Evolutionary conservation across 2,329 filamentous ascomycete species (phyloP).

Genomic region (Aureobasidium sp.): DNA sequence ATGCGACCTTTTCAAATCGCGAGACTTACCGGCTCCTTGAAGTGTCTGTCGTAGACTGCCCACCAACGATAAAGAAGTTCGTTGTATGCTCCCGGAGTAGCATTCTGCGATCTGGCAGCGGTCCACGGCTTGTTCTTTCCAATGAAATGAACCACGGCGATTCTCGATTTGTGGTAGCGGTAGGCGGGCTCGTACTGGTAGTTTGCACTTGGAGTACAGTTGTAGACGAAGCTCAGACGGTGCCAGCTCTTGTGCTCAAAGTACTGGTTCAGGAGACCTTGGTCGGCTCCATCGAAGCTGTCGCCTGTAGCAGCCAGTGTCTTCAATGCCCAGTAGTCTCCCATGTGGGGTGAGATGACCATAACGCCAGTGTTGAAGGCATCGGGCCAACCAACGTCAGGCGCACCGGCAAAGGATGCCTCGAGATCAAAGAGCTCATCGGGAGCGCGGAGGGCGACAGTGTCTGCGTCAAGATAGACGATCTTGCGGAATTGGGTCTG

Average conservation of each 20-base stretch:
- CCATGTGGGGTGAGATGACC: slow-evolving; percentile 77
- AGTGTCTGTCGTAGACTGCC: slow-evolving; percentile 86
- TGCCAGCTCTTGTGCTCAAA: slow-evolving; percentile 71
- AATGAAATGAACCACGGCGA: slow-evolving; percentile 92
- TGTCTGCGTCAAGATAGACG: slow-evolving; percentile 89
- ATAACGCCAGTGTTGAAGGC: slow-evolving; percentile 98
- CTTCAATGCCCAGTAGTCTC: slow-evolving; percentile 76
- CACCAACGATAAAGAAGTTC: slow-evolving; percentile 87
- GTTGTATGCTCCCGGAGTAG: slow-evolving; percentile 58
- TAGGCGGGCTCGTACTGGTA: slow-evolving; percentile 98
- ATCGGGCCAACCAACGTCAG: slow-evolving; percentile 97
- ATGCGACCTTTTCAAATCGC: too few relatives aligned
- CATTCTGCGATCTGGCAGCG: slow-evolving; percentile 27
- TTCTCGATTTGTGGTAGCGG: slow-evolving; percentile 80
- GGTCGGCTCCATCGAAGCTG: slow-evolving; percentile 95
- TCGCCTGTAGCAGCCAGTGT: slow-evolving; percentile 78
- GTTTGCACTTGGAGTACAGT: slow-evolving; percentile 90
- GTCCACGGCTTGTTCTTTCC: slow-evolving; percentile 83
- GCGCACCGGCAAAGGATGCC: slow-evolving; percentile 60
- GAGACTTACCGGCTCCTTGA: slow-evolving; percentile 38
- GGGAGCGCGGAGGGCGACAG: slow-evolving; percentile 80
- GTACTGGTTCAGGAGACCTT: slow-evolving; percentile 91
- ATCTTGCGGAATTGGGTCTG: slow-evolving; percentile 84
- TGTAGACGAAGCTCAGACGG: slow-evolving; percentile 88
- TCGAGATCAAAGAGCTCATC: slow-evolving; percentile 78